These are phyloP conservation scores for Didymella pomorum DNA, from an alignment of 2,329 filamentous ascomycete genomes.

Conservation along the genomic window DNA sequence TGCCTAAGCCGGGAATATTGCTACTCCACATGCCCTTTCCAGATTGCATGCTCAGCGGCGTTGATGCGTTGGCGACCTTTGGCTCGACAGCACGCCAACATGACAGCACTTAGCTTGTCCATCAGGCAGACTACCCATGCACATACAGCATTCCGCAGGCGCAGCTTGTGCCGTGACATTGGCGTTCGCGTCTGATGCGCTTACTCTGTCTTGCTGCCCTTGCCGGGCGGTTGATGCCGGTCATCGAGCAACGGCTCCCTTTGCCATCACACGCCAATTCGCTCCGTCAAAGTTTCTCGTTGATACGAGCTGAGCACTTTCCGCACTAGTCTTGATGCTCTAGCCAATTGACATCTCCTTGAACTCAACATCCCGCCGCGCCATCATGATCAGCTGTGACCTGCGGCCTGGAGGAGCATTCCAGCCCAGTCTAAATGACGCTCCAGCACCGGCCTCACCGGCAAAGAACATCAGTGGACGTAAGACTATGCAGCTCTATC, in stretches of 20 bases:
- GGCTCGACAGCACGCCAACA: conserved; percentile 48
- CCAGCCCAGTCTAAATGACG: conserved; percentile 47
- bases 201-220: conserved; percentile 50
- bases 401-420: conserved; percentile 40
- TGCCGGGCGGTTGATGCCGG: conserved; percentile 40
- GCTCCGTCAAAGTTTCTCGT: conserved; percentile 39
- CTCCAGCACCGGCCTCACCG: conserved; percentile 47
- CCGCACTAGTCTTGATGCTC: conserved; percentile 35
- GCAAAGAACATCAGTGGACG: conserved; percentile 47
- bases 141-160: conserved; percentile 45
- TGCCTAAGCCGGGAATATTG: conserved; percentile 40
- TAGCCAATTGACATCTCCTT: conserved; percentile 43
- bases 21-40: conserved; percentile 47
- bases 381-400: conserved; percentile 48
- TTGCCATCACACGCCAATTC: conserved; percentile 45
- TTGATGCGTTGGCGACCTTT: conserved; percentile 50
- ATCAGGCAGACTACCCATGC: conserved; percentile 51
- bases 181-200: conserved; percentile 50
- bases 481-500: conserved; percentile 52
- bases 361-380: conserved; percentile 37
- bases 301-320: conserved; percentile 41
- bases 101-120: conserved; percentile 53
- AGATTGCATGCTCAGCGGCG: conserved; percentile 51
- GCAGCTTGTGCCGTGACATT: conserved; percentile 47
- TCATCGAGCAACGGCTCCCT: conserved; percentile 38